Base-by-base conservation (phyloP, 768 basidiomycete genomes). In the Gelatoporia subvermispora region DNA sequence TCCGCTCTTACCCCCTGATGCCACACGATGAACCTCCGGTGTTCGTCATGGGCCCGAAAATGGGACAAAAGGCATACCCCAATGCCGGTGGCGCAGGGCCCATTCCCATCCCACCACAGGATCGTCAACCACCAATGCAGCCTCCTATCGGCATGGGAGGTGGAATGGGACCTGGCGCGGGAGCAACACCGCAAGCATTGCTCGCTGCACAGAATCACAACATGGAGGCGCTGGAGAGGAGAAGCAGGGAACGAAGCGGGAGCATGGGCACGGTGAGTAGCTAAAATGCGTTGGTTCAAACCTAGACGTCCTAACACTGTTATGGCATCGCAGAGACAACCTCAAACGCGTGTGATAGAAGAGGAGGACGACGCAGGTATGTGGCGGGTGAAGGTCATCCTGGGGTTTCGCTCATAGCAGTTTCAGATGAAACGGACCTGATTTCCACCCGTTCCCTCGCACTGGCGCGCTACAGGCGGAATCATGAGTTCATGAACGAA, bases 401-500 rank as follows among this genome's bases (percentile, higher is more conserved):
- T n/a, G n/a, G n/a, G n/a, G n/a, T n/a, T n/a, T 10, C 17, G 4
- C 35, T 47, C 22, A 37, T 13, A 13, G 5, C 11, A 38, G 13
- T 4, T 2, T 2, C 22, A 61, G 62, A 64, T 18, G 62, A 64
- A 24, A 45, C 53, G 20, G 88, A 90, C 50, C 70, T 75, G 50
- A 84, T 90, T 50, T 85, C 88, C 0, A 80, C 85, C 2, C 76
- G 85, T 37, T 78, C 85, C 2, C 72, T 90, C 15, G 85, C 89
- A 7, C 58, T 85, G 31, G 76, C 81, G 16, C 74, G 88, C 31
- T 92, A 89, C 60, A 78, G 75, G 54, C 80, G 88, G 5, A 92
- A 92, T 58, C 87, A 91, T 58, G 88, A 89, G 38, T 71, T 85
- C 51, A 92, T 92, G 88, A 84, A 84, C 59, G 85, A 85, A 37